phyloP scores from a whole-genome alignment of 1,284 basidiomycete genomes.

The Entoloma clypeatum region DNA sequence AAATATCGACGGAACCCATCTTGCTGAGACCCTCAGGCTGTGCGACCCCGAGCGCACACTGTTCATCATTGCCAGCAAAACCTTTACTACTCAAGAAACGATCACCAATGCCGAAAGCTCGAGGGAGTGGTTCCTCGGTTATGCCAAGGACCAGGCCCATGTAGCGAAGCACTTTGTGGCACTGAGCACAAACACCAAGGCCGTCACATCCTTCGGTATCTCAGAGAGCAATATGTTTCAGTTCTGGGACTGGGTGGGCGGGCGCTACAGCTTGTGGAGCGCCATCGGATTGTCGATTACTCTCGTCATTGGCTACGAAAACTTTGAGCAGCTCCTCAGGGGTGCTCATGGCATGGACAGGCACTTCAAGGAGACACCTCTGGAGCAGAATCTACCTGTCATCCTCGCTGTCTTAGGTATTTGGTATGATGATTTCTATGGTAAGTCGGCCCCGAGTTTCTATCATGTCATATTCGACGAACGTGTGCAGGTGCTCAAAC shows the following conservation, averaged over 20 bases:
- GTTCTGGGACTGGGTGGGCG: conserved; percentile 99
- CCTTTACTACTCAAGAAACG: conserved; percentile 99
- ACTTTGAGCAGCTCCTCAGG: conserved; percentile 86
- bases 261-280: conserved; percentile 97
- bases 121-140: conserved; percentile 88
- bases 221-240: conserved; percentile 95
- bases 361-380: conserved; percentile 87
- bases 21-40: conserved; percentile 81
- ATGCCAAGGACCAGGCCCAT: conserved; percentile 84
- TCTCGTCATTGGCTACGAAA: conserved; percentile 89
- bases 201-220: conserved; percentile 95
- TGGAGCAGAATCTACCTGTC: conserved; percentile 92
- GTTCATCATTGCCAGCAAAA: conserved; percentile 98
- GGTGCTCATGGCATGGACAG: conserved; percentile 98
- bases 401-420: conserved; percentile 89
- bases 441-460: conserved; percentile 30
- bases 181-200: conserved; percentile 93
- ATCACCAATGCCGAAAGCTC: conserved; percentile 97
- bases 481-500: conserved; percentile 72
- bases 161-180: conserved; percentile 99
- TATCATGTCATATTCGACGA: conserved; percentile 2
- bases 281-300: conserved; percentile 96
- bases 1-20: conserved; percentile 98
- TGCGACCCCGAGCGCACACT: conserved; percentile 93
- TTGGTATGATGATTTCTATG: conserved; percentile 99